Evolutionary conservation across 192 early-diverging fungal genomes (phyloP), one percentile per base, ranked within the genome.

Genomic region (Coemansia sp.): DNA sequence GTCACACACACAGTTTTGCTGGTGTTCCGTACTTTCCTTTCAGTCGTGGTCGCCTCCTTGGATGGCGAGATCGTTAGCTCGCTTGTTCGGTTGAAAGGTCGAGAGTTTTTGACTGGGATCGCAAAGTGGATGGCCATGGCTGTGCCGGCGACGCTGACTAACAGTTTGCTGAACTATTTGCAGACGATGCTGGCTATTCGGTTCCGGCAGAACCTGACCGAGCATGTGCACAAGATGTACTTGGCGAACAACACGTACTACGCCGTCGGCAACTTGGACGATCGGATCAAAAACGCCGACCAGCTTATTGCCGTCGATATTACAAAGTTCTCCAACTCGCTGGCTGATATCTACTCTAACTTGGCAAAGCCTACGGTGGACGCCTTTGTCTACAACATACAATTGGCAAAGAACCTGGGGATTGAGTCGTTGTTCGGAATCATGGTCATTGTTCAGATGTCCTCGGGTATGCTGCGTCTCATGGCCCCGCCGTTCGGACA

Each of bases 401-500:
- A 97, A 84, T 86, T 98, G 62, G 88, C 91, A 9, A 85, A 88
- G 47, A 94, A 87, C 80, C 91, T 98, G 62, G 98, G 96, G 20
- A 88, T 90, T 43, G 92, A 94, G 52, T 90, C 92, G 46, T 81
- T 96, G 41, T 93, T 98, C 74, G 88, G 90, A 52, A 87, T 95
- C 49, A 91, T 89, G 77, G 74, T 95, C 6, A 82, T 95, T 49
- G 88, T 97, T 50, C 92, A 95, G 60, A 38, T 88, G 41, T 93
- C 95, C 11, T 90, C 93, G 16, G 76, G 87, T 38, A 87, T 95
- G 40, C 78, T 99, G 64, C 88, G 96, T 18, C 85, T 87, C 16
- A 80, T 96, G 66, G 95, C 97, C 7, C 98, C 98, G 46, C 94
- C 97, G 3, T 99, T 98, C 79, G 97, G 97, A 46, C 95, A 94